These are phyloP conservation scores for Coniochaeta sp. DNA, from an alignment of 2,329 filamentous ascomycete genomes.

Conservation along the genomic window DNA sequence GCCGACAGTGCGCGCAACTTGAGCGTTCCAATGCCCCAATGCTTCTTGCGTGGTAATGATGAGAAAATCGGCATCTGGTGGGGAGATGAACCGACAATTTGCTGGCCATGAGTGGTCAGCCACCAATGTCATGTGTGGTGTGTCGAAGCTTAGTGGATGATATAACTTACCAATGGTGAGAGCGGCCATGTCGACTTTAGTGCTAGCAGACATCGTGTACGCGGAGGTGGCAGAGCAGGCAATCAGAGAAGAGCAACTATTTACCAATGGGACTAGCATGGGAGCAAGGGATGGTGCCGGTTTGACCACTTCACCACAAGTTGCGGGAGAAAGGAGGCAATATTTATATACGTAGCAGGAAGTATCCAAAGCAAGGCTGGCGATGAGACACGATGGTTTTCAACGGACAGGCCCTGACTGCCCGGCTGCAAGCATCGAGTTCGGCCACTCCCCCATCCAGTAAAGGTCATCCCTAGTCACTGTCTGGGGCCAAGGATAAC, in stretches of 20 bases:
- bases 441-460: not conserved
- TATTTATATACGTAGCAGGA: not conserved
- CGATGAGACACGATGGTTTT: not conserved
- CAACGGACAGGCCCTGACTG: not conserved
- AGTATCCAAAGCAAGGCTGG: not conserved
- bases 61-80: slow-evolving; percentile 8
- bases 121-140: not conserved
- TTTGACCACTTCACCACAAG: not conserved
- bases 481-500: too few species aligned
- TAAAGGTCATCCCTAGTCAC: too few species aligned
- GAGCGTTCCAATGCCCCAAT: slow-evolving; percentile 15
- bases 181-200: not conserved
- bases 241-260: slow-evolving; percentile 3
- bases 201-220: slow-evolving; percentile 5
- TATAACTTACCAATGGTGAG: slow-evolving; percentile 13
- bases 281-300: not conserved
- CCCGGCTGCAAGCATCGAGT: not conserved
- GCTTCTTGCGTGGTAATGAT: slow-evolving; percentile 18
- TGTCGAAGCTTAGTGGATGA: not conserved
- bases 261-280: slow-evolving; percentile 11
- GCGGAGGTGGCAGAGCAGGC: not conserved
- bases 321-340: not conserved
- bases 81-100: slow-evolving; percentile 20
- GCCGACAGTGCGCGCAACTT: slow-evolving; percentile 13
- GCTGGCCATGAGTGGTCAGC: slow-evolving; percentile 10